Base-by-base conservation (phyloP, 305 asterid genomes). In the Fraxinus dipetala region DNA sequence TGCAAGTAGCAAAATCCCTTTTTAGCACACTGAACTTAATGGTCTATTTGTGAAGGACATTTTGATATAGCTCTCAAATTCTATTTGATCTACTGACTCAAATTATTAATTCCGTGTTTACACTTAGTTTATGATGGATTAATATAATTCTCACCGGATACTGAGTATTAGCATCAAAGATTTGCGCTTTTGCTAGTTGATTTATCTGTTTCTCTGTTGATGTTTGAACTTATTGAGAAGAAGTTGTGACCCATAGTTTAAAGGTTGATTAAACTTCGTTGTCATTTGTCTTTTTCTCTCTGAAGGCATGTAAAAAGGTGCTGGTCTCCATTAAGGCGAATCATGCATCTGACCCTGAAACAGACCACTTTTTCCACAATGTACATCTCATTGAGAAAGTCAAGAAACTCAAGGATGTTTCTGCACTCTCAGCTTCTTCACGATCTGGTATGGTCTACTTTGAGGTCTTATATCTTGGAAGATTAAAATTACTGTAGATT, bases 261-360 rank as follows among this genome's bases (percentile, higher is more conserved):
- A 67, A 61, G 18, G 78, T 59, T 74, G 75, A 75, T 32, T 78
- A 28, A 75, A 75, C 35, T 72, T 81, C 56, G 75, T n/a, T 75
- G 30, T 45, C 78, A 40, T 82, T 38, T 83, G 73, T 38, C 76
- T 75, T 81, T 79, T 6, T 48, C 56, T 78, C 48, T 30, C 22
- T 75, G 77, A 83, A 95, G 98, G 95, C 95, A 83, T 95, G 95
- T 83, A 94, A 92, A 78, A 95, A 89, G 83, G 97, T 95, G 24
- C 88, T 86, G 35, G 61, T 75, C 76, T 84, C 88, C 89, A 70
- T 81, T 77, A 83, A 87, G 48, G 73, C 24, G 59, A 84, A 82
- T 72, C 59, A 36, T 14, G 6, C 24, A 13, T 35, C 86, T 34
- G 84, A 83, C 81, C 75, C 83, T 43, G 86, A 86, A 82, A 75